Conservation (phyloP, 306 rosid species). For the Cucurbita pepo region DNA sequence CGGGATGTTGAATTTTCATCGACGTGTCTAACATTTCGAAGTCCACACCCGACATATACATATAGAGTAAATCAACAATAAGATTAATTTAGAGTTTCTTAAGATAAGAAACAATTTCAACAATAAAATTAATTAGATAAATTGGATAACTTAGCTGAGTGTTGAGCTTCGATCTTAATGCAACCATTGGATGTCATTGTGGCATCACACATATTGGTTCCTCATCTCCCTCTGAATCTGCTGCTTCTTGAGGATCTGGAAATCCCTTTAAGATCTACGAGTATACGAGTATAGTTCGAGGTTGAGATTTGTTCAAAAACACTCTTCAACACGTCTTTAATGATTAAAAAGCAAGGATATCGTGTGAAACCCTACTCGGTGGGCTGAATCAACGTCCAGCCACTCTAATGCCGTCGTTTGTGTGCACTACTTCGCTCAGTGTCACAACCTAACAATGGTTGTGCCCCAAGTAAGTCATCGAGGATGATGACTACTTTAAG, state of each 20-base stretch:
- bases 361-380: too few species aligned
- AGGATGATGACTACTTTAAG: too few species aligned
- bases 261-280: background rate
- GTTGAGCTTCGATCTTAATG: background rate
- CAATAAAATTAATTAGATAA: background rate
- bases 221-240: background rate
- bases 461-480: too few species aligned
- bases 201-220: background rate
- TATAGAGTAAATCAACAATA: too few species aligned
- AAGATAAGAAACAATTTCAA: background rate
- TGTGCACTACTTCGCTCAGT: too few species aligned
- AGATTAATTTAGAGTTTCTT: background rate
- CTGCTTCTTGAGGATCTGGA: background rate
- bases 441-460: too few species aligned
- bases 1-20: too few species aligned
- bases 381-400: too few species aligned
- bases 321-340: background rate
- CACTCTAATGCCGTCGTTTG: too few species aligned
- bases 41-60: too few species aligned
- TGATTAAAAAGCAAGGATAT: too few species aligned
- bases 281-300: background rate
- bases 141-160: background rate
- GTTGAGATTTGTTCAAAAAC: background rate
- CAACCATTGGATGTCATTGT: background rate
- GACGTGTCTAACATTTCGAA: too few species aligned